A percentile compares a stretch with the other conserved stretches of the same genome.
These are phyloP conservation scores for Pyrenophora seminiperda DNA, from an alignment of 2,329 filamentous ascomycete species.

Conservation along the genomic window DNA sequence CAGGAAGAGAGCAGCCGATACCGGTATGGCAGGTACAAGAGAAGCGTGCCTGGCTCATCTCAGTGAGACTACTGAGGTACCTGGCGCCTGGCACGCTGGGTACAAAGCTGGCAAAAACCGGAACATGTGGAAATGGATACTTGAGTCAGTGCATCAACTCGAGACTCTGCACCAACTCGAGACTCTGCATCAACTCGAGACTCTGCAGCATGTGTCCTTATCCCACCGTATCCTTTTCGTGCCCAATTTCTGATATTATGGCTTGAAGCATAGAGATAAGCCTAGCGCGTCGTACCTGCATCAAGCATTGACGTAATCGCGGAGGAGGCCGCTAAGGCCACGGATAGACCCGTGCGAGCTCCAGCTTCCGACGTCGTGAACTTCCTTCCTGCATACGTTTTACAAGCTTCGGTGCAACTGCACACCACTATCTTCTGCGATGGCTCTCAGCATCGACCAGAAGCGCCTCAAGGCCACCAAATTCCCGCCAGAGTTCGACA, in stretches of 20 bases:
- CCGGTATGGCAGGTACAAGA: not conserved
- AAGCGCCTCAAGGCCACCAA: slow-evolving; percentile 91
- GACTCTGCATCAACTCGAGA: too few species aligned
- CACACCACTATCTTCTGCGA: slow-evolving; percentile 43
- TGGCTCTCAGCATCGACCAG: slow-evolving; percentile 84
- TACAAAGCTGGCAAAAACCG: not conserved
- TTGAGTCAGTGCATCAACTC: too few species aligned
- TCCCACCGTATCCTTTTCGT: too few species aligned
- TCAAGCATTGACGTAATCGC: slow-evolving; percentile 22
- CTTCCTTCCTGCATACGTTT: slow-evolving; percentile 7
- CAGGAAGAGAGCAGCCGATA: not conserved
- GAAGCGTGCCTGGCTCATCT: not conserved
- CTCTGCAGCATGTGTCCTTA: too few species aligned
- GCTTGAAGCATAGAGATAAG: slow-evolving; percentile 2
- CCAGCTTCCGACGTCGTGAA: slow-evolving; percentile 14
- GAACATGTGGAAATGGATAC: too few species aligned
- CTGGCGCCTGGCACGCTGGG: too few species aligned
- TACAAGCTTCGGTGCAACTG: not conserved
- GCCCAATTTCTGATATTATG: too few species aligned
- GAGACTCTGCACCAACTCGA: too few species aligned
- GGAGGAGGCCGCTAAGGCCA: slow-evolving; percentile 12
- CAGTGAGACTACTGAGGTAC: too few species aligned
- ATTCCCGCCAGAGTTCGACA: slow-evolving; percentile 89
- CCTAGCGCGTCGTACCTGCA: slow-evolving; percentile 19
- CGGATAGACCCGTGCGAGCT: slow-evolving; percentile 18